A percentile compares a stretch with the other conserved stretches of the same genome.
phyloP scores from a whole-genome alignment of 129 eudicot genomes.

The Smallanthus sonchifolius region DNA sequence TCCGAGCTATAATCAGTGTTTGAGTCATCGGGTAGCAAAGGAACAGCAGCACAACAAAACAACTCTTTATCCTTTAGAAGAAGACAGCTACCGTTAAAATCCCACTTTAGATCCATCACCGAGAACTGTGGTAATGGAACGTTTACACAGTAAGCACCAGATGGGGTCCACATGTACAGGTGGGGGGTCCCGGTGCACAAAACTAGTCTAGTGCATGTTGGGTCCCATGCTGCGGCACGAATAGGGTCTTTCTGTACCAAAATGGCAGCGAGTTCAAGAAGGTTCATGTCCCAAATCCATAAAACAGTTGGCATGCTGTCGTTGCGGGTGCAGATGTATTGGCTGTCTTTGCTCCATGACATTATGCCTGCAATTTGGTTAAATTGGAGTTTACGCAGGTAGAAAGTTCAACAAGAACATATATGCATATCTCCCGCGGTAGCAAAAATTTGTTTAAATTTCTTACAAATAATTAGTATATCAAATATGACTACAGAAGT shows the following conservation, averaged over 20 bases:
- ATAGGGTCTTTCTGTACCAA: conserved; percentile 86
- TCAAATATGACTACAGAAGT: not conserved
- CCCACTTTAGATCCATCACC: conserved; percentile 83
- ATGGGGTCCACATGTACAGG: conserved; percentile 97
- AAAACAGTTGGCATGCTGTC: conserved; percentile 89
- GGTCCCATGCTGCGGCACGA: conserved; percentile 93
- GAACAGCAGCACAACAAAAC: conserved; percentile 85
- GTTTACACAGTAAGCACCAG: conserved; percentile 91
- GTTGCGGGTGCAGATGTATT: conserved; percentile 80
- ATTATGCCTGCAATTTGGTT: conserved; percentile 60
- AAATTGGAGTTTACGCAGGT: not conserved
- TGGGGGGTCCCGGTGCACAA: conserved; percentile 82
- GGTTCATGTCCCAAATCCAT: conserved; percentile 94
- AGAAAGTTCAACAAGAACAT: not conserved
- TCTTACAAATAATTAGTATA: not conserved
- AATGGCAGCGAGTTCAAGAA: conserved; percentile 89
- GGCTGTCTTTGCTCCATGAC: conserved; percentile 94
- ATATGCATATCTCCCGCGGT: not conserved
- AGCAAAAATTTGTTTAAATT: not conserved
- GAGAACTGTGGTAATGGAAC: conserved; percentile 75
- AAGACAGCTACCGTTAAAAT: conserved; percentile 75
- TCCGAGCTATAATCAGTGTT: conserved; percentile 87
- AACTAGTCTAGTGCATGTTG: conserved; percentile 71
- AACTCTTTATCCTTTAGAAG: conserved; percentile 82
- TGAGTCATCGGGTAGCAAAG: conserved; percentile 68